Evolutionary conservation across 2,329 filamentous ascomycete species (phyloP), one percentile per base, ranked within the genome.

Genomic region (Xylaria sp.): DNA sequence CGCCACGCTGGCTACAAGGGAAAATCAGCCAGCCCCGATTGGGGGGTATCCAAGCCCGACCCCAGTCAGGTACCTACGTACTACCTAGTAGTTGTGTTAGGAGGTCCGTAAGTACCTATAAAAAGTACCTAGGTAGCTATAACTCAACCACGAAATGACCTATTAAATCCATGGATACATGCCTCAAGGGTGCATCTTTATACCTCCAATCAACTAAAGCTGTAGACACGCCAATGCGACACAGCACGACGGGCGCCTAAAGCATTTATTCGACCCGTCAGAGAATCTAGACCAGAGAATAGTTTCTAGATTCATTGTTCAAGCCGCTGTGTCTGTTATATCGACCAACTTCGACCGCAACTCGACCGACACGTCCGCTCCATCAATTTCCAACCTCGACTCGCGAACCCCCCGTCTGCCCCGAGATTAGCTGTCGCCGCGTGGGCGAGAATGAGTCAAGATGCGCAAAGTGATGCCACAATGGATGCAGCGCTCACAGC

Each of bases 361-460:
- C 28, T 51, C 63, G 54, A 59, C 54, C 52, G 25, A 31, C 44
- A 55, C 66, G 57, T 56, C 62, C 12, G 44, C 37, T 56, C 44
- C 60, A 25, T 37, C 25, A 37, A 25, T 41, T 23, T 67, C 57
- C 44, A 72, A 20, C 37, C 28, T 66, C 57, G 46, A 72, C 64
- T 54, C 57, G 55, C 51, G 59, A 46, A 23, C 57, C 54, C 39
- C 39, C 39, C 34, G 58, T 66, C 66, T 64, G 44, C 54, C 48
- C 55, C 57, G 58, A 66, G 67, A 23, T 57, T 28, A 67, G 65
- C 69, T 65, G 66, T 70, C 76, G 76, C 76, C 73, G 65, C 63
- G 67, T 70, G 67, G 75, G 76, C 75, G 77, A 81, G 71, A 56
- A 81, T 81, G 80, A 81, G 76, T 74, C 75, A 76, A 75, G 79